Evolutionary conservation across 176 grass and related monocot genomes (phyloP).

Genomic region (Ensete glaucum): DNA sequence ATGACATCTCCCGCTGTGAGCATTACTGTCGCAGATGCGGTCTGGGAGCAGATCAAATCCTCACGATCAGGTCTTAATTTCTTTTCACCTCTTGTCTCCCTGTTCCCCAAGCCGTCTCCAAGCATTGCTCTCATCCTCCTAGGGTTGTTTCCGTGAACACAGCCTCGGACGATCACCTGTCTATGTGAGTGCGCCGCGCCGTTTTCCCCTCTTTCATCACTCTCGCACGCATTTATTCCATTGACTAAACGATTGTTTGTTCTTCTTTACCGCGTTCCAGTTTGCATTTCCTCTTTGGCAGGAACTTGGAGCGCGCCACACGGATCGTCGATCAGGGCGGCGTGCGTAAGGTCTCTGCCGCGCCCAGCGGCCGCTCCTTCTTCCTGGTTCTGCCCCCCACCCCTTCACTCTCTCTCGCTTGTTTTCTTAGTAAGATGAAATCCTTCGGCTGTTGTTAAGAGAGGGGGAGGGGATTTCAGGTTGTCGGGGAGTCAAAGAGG

Average conservation of each 20-base stretch:
- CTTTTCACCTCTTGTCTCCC: background rate
- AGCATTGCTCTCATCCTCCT: background rate
- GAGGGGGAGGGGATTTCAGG: constrained; percentile 28
- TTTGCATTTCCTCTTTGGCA: constrained; percentile 73
- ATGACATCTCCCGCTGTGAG: constrained; percentile 18
- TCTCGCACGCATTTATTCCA: background rate
- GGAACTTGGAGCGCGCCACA: constrained; percentile 82
- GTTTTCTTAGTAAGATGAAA: background rate
- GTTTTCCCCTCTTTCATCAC: background rate
- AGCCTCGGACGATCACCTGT: constrained; percentile 70
- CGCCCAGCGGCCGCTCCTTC: constrained; percentile 62
- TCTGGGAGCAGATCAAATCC: constrained; percentile 69
- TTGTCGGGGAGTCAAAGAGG: constrained; percentile 81
- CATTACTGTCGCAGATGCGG: constrained; percentile 38
- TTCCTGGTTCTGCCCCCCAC: constrained; percentile 43
- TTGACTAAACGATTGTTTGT: background rate
- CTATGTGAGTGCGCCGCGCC: constrained; percentile 31
- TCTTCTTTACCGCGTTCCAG: constrained; percentile 19
- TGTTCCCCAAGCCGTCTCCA: background rate
- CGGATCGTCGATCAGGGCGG: constrained; percentile 81
- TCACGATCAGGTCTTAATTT: constrained; percentile 23
- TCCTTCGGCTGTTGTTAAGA: background rate
- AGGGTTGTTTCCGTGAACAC: background rate
- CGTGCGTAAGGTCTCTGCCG: constrained; percentile 54
- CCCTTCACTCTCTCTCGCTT: background rate